Evolutionary conservation across 2,329 filamentous ascomycete species (phyloP).

Genomic region (Pseudocercospora eumusae): DNA sequence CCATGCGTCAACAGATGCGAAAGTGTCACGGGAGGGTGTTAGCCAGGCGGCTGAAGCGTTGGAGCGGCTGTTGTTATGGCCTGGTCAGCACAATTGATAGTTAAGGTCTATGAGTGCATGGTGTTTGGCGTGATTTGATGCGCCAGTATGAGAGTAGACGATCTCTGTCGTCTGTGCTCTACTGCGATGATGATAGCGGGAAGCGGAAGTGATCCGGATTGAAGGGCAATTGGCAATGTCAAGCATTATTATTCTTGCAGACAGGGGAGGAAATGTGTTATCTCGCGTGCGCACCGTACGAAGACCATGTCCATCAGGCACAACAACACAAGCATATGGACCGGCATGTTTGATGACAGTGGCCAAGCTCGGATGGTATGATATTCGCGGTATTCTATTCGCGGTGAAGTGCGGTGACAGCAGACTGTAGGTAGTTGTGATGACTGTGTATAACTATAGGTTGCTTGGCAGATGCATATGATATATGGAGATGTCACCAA

Average conservation of each 20-base stretch:
- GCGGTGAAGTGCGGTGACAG: too few relatives aligned
- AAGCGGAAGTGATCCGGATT: background rate
- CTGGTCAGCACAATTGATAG: background rate
- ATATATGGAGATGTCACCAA: background rate
- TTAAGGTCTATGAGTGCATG: background rate
- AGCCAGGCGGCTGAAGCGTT: background rate
- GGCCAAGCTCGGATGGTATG: too few relatives aligned
- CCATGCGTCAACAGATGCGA: too few relatives aligned
- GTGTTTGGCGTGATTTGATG: too few relatives aligned
- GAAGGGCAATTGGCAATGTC: background rate
- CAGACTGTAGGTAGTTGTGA: background rate
- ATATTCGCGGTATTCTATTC: too few relatives aligned
- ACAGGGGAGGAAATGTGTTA: background rate
- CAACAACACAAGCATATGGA: background rate
- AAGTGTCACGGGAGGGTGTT: too few relatives aligned
- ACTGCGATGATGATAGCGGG: background rate
- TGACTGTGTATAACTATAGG: background rate
- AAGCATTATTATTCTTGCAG: background rate
- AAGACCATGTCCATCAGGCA: background rate
- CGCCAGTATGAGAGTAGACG: background rate
- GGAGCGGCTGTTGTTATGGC: slow-evolving; percentile 8
- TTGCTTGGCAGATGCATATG: background rate
- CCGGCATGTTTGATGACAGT: too few relatives aligned
- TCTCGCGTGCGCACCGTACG: slow-evolving; percentile 1
- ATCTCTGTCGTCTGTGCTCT: background rate